Evolutionary conservation across 352 stramenopile species (phyloP).

Genomic region (Pythium guiyangense): DNA sequence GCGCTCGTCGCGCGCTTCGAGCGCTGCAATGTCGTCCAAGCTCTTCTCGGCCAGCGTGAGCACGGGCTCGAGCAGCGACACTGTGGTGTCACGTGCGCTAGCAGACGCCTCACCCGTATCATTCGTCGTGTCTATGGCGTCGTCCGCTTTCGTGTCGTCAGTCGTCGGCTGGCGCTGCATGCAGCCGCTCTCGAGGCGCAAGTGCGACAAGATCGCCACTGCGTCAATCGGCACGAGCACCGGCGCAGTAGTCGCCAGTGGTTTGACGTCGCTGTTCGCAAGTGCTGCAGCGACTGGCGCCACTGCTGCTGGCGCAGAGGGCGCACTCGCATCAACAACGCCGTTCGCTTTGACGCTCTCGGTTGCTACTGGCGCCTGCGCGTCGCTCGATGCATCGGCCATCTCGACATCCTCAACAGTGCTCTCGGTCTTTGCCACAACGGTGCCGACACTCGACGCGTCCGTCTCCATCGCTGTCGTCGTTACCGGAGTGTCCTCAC

Average conservation of each 20-base stretch:
- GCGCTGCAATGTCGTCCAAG: constrained; percentile 45
- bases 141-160: constrained; percentile 15
- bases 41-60: constrained; percentile 63
- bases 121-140: not conserved
- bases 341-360: not conserved
- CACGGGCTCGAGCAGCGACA: constrained; percentile 52
- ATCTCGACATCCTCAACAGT: not conserved
- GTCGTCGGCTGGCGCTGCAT: constrained; percentile 33
- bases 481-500: not conserved
- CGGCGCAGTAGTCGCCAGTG: not conserved
- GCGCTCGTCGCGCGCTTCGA: constrained; percentile 70
- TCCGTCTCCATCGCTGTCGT: not conserved
- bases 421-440: not conserved
- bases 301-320: not conserved
- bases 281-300: not conserved
- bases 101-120: not conserved
- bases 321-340: not conserved
- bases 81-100: not conserved
- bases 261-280: not conserved
- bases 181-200: constrained; percentile 71
- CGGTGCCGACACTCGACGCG: too few species aligned
- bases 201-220: constrained; percentile 53
- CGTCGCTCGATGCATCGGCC: not conserved
- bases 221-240: constrained; percentile 21
- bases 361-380: not conserved